Evolutionary conservation across 1,284 basidiomycete species (phyloP).

Genomic region (Somion occarium): DNA sequence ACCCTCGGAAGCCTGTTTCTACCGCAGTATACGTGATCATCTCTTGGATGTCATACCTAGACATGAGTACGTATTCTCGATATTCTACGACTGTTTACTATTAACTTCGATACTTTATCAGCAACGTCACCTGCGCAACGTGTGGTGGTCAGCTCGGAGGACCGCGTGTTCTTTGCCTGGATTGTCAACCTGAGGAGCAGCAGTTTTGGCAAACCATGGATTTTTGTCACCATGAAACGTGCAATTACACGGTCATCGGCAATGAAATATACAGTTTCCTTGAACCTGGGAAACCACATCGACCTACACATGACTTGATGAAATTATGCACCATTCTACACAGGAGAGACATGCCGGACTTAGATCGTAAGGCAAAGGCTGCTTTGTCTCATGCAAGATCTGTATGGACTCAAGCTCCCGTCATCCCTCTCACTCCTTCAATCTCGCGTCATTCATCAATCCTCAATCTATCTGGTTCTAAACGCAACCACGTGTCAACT

Average conservation of each 20-base stretch:
- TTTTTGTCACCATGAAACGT: conserved; percentile 1
- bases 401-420: background rate
- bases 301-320: background rate
- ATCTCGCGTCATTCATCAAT: too few relatives aligned
- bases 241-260: background rate
- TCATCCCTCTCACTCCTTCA: background rate
- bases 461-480: too few relatives aligned
- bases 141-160: background rate
- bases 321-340: conserved; percentile 1
- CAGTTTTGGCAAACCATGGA: background rate
- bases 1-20: background rate
- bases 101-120: background rate
- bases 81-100: background rate
- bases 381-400: background rate
- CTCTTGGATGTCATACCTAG: background rate
- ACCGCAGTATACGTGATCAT: conserved; percentile 1
- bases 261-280: background rate
- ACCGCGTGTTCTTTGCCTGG: conserved; percentile 1
- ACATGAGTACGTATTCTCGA: background rate
- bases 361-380: background rate
- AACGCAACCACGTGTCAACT: too few relatives aligned
- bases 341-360: background rate
- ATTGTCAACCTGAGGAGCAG: background rate
- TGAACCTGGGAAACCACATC: background rate
- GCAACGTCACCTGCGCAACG: background rate